phyloP scores from a whole-genome alignment of 257 asterid genomes.

The Knoxia roxburghii region DNA sequence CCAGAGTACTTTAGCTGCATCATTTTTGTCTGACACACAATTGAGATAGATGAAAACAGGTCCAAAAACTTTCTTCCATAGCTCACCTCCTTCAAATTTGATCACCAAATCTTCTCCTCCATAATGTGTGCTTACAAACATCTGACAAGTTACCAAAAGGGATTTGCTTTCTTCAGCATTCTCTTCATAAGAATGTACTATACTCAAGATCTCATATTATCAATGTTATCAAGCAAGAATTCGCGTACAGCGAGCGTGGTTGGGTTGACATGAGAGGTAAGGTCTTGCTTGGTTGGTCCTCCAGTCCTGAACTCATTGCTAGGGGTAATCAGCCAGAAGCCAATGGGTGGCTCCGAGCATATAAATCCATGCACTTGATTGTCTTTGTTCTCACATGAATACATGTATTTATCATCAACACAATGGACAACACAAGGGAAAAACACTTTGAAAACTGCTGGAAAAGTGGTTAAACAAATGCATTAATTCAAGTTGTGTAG shows the following conservation, averaged over 20 bases:
- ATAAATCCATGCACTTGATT: slow-evolving; percentile 76
- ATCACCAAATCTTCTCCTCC: slow-evolving; percentile 44
- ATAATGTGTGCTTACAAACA: slow-evolving; percentile 53
- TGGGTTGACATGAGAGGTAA: slow-evolving; percentile 91
- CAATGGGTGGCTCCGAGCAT: slow-evolving; percentile 53
- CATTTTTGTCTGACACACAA: slow-evolving; percentile 19
- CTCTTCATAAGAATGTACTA: neutral
- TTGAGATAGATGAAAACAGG: slow-evolving; percentile 51
- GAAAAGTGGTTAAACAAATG: neutral
- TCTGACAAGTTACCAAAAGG: slow-evolving; percentile 13
- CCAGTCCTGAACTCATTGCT: slow-evolving; percentile 84
- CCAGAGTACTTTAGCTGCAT: slow-evolving; percentile 27
- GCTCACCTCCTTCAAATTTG: slow-evolving; percentile 34
- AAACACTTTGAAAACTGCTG: neutral
- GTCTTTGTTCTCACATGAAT: slow-evolving; percentile 78
- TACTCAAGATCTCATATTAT: neutral
- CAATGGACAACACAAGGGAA: neutral
- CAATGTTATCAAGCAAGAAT: neutral
- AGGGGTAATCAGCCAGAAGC: slow-evolving; percentile 88
- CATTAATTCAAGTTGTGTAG: neutral
- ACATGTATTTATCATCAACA: slow-evolving; percentile 83
- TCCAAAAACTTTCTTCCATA: slow-evolving; percentile 57
- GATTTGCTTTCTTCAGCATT: neutral
- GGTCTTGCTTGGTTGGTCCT: slow-evolving; percentile 86
- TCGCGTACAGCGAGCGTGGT: slow-evolving; percentile 60